Evolutionary conservation across 1,139 yeast species (phyloP).

Genomic region (Insectozyma bohioensis): DNA sequence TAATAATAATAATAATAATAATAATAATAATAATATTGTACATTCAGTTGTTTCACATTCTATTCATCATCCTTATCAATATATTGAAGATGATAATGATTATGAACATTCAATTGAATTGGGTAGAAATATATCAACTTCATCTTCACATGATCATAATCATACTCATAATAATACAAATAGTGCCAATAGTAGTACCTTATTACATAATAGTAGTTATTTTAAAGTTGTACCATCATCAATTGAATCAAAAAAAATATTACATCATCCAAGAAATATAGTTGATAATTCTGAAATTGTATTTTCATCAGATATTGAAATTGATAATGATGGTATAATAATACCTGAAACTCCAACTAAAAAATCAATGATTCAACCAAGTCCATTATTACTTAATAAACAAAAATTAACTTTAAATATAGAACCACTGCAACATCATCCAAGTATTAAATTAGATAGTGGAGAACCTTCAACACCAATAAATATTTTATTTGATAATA

Average conservation of each 20-base stretch:
- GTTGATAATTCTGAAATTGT: too few species aligned
- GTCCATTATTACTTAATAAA: neutral
- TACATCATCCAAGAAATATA: slow-evolving; percentile 19
- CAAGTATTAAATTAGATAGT: neutral
- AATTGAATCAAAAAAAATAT: slow-evolving; percentile 2
- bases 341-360: slow-evolving; percentile 49
- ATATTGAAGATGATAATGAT: slow-evolving; percentile 18
- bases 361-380: slow-evolving; percentile 5
- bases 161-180: slow-evolving; percentile 20
- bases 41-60: too few species aligned
- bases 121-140: slow-evolving; percentile 35
- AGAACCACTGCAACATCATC: slow-evolving; percentile 1
- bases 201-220: slow-evolving; percentile 25
- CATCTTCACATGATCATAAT: slow-evolving; percentile 6
- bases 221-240: slow-evolving; percentile 27
- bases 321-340: slow-evolving; percentile 20
- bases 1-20: slow-evolving; percentile 17
- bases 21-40: slow-evolving; percentile 29
- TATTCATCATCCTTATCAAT: slow-evolving; percentile 20
- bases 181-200: too few species aligned
- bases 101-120: slow-evolving; percentile 35
- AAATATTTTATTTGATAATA: slow-evolving; percentile 12
- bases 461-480: slow-evolving; percentile 35
- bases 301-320: slow-evolving; percentile 12
- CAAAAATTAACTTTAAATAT: neutral